These are phyloP conservation scores for Harringtonia aguacate DNA, from an alignment of 2,329 filamentous ascomycete species.

Conservation along the genomic window DNA sequence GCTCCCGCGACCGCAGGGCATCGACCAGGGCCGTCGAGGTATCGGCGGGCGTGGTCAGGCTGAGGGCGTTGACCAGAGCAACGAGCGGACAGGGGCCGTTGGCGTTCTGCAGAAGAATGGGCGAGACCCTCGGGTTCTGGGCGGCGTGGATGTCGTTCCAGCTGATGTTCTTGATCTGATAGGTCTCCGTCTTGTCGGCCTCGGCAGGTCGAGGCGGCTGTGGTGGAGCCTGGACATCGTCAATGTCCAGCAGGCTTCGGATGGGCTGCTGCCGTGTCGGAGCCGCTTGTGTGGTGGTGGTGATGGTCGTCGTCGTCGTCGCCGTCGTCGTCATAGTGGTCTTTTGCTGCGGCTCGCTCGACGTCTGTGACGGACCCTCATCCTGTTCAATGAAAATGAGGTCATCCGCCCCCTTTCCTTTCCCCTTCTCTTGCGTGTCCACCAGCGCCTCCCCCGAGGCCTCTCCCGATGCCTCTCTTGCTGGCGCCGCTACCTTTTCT, in stretches of 20 bases:
- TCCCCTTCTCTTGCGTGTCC: no score
- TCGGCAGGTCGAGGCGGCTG: conserved; percentile 29
- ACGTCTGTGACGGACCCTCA: no score
- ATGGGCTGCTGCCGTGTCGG: conserved; percentile 11
- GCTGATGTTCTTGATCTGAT: conserved; percentile 82
- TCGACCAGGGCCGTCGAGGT: conserved; percentile 63
- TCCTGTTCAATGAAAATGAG: no score
- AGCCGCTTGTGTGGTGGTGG: not conserved
- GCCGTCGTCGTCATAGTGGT: no score
- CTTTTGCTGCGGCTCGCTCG: no score
- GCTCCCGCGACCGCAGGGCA: conserved; percentile 68
- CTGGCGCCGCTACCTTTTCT: not conserved
- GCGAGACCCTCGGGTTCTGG: conserved; percentile 62
- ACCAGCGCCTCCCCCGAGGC: no score
- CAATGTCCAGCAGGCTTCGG: conserved; percentile 13
- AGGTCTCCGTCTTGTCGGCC: conserved; percentile 58
- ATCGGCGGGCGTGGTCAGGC: conserved; percentile 64
- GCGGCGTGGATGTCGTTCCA: conserved; percentile 60
- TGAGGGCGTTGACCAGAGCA: conserved; percentile 84
- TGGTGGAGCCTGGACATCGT: conserved; percentile 13
- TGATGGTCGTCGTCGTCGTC: not conserved
- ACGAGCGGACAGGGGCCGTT: conserved; percentile 93
- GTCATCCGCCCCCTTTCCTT: not conserved
- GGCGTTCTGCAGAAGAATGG: conserved; percentile 82
- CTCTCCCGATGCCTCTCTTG: not conserved